Conservation (phyloP, 148 eudicot species). For the Diospyros lotus region DNA sequence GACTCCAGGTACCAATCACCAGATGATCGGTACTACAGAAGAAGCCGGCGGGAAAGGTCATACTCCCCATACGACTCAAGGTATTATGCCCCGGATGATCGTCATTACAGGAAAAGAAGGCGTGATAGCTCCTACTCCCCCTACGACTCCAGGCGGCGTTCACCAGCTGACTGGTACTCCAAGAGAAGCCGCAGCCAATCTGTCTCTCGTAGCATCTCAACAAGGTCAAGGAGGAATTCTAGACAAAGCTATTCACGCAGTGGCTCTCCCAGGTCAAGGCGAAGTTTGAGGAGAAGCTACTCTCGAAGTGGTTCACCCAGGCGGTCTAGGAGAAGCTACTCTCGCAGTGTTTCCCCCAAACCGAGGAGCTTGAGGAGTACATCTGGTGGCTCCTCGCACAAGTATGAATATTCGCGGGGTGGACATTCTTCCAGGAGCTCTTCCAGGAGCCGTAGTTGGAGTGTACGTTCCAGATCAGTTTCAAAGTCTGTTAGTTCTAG, state of each 20-base stretch:
- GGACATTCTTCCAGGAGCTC: background rate
- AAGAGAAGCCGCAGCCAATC: conserved; percentile 29
- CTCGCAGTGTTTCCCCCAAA: conserved; percentile 6
- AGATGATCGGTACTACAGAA: conserved; percentile 32
- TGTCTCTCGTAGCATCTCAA: conserved; percentile 41
- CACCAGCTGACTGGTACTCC: conserved; percentile 14
- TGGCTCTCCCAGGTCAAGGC: conserved; percentile 35
- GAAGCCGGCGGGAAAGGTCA: background rate
- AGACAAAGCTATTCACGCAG: conserved; percentile 58
- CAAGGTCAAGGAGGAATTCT: conserved; percentile 21
- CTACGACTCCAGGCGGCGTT: background rate
- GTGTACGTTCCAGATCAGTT: conserved; percentile 48
- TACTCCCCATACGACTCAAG: conserved; percentile 8
- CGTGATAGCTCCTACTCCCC: too few relatives aligned
- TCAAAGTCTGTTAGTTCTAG: conserved; percentile 45
- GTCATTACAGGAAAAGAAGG: conserved; percentile 19
- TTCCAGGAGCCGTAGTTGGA: conserved; percentile 37
- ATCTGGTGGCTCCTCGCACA: background rate
- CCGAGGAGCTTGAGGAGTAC: background rate
- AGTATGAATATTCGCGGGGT: background rate
- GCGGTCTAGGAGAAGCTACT: conserved; percentile 11
- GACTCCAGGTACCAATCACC: conserved; percentile 22
- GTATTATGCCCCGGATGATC: conserved; percentile 31
- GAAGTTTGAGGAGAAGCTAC: conserved; percentile 24
- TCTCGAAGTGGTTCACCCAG: conserved; percentile 39